phyloP scores from a whole-genome alignment of 2,329 filamentous ascomycete genomes.

The Alternaria angustiovoidea region DNA sequence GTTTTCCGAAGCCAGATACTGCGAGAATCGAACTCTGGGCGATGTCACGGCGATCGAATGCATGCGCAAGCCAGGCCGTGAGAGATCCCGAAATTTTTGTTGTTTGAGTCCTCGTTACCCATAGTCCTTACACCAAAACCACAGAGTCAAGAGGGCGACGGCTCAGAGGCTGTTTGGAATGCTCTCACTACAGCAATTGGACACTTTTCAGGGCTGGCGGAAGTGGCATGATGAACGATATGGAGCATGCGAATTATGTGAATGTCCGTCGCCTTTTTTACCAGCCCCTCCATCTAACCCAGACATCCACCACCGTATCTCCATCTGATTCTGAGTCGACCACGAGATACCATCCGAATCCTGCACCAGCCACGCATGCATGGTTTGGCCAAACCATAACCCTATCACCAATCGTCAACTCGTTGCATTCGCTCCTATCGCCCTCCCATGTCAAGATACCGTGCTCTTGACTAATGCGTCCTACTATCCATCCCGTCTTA shows the following conservation, averaged over 20 bases:
- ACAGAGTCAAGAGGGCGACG: background rate
- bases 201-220: background rate
- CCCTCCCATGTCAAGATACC: slow-evolving; percentile 72
- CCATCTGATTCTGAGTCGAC: slow-evolving; percentile 68
- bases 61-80: slow-evolving; percentile 40
- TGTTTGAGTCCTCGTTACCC: slow-evolving; percentile 15
- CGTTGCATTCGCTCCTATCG: slow-evolving; percentile 36
- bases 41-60: slow-evolving; percentile 37
- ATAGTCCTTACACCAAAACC: background rate
- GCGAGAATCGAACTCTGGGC: slow-evolving; percentile 41
- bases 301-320: slow-evolving; percentile 73
- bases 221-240: background rate
- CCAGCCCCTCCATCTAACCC: slow-evolving; percentile 76
- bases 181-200: background rate
- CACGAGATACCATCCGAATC: slow-evolving; percentile 76
- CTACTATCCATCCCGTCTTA: slow-evolving; percentile 69
- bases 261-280: slow-evolving; percentile 40
- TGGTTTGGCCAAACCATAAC: slow-evolving; percentile 81
- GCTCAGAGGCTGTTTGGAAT: background rate
- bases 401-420: slow-evolving; percentile 69
- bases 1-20: slow-evolving; percentile 45
- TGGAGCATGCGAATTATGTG: background rate
- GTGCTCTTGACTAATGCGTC: slow-evolving; percentile 79
- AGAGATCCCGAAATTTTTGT: slow-evolving; percentile 30
- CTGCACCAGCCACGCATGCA: slow-evolving; percentile 76